phyloP scores from a whole-genome alignment of 192 early-diverging fungal species.

The Dissophora globulifera region DNA sequence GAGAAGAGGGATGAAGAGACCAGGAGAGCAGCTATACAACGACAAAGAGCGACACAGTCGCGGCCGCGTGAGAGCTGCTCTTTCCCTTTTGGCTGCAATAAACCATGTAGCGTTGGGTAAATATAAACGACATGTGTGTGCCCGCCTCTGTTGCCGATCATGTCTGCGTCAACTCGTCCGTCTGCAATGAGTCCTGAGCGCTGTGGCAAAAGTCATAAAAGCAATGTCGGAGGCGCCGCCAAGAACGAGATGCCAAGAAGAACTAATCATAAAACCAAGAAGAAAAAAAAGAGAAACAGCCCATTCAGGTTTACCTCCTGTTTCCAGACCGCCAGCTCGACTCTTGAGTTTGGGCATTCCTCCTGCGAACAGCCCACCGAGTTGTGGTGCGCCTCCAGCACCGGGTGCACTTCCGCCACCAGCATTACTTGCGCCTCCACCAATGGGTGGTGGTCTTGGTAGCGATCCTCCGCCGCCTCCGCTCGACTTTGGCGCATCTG shows the following conservation, averaged over 20 bases:
- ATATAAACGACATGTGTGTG: slow-evolving; percentile 10
- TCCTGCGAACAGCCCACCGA: slow-evolving; percentile 70
- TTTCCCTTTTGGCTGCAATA: slow-evolving; percentile 16
- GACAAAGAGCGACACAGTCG: slow-evolving; percentile 2
- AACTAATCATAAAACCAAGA: slow-evolving; percentile 6
- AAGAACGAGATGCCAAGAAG: neutral
- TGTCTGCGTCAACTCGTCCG: too few species aligned
- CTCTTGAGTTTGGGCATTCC: slow-evolving; percentile 73
- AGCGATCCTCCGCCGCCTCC: slow-evolving; percentile 28
- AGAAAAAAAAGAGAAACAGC: slow-evolving; percentile 12
- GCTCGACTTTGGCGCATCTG: slow-evolving; percentile 22
- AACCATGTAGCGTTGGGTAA: neutral
- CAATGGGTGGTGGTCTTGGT: slow-evolving; percentile 39
- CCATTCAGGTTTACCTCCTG: slow-evolving; percentile 51
- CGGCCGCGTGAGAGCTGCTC: slow-evolving; percentile 27
- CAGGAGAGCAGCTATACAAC: neutral
- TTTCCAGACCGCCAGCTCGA: slow-evolving; percentile 64
- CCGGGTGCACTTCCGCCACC: slow-evolving; percentile 29
- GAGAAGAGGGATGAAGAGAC: neutral
- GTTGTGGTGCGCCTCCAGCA: slow-evolving; percentile 57
- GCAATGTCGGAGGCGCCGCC: too few species aligned
- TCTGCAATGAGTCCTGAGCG: too few species aligned
- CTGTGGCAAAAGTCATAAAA: too few species aligned
- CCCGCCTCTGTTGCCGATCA: too few species aligned
- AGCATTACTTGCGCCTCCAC: slow-evolving; percentile 24